phyloP scores from a whole-genome alignment of 2,329 filamentous ascomycete genomes.

The Trichoderma lentiforme region DNA sequence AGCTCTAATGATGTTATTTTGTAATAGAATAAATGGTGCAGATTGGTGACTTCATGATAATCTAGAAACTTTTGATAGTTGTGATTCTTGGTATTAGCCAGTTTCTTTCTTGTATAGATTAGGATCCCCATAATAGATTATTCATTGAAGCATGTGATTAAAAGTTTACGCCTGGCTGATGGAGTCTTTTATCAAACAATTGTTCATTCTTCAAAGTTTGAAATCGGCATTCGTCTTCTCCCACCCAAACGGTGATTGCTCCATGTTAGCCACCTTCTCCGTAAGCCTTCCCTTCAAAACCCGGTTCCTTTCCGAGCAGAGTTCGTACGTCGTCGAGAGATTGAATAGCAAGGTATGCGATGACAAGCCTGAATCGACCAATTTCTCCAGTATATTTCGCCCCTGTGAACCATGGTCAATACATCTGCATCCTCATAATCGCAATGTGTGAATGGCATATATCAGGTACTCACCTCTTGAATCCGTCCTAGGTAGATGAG shows the following conservation, averaged over 20 bases:
- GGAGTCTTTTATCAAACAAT: neutral
- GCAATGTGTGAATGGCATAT: constrained; percentile 21
- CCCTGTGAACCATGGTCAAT: constrained; percentile 46
- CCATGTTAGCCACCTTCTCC: constrained; percentile 62
- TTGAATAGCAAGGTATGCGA: constrained; percentile 88
- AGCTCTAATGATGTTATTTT: neutral
- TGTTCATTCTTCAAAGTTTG: constrained; percentile 55
- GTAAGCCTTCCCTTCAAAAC: constrained; percentile 68
- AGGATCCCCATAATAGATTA: neutral
- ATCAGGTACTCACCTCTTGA: constrained; percentile 53
- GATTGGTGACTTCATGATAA: neutral
- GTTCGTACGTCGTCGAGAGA: constrained; percentile 83
- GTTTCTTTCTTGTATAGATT: neutral
- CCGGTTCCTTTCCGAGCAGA: constrained; percentile 75
- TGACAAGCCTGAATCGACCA: constrained; percentile 60
- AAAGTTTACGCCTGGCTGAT: neutral
- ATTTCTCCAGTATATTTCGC: constrained; percentile 60
- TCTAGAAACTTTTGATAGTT: neutral
- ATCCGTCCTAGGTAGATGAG: constrained; percentile 78
- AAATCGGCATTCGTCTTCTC: constrained; percentile 72
- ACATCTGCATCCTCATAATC: neutral
- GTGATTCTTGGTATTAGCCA: neutral
- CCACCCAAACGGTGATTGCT: constrained; percentile 58
- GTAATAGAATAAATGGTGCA: neutral
- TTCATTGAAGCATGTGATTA: neutral